phyloP scores from a whole-genome alignment of 768 basidiomycete species.

The Lyophyllum atratum region DNA sequence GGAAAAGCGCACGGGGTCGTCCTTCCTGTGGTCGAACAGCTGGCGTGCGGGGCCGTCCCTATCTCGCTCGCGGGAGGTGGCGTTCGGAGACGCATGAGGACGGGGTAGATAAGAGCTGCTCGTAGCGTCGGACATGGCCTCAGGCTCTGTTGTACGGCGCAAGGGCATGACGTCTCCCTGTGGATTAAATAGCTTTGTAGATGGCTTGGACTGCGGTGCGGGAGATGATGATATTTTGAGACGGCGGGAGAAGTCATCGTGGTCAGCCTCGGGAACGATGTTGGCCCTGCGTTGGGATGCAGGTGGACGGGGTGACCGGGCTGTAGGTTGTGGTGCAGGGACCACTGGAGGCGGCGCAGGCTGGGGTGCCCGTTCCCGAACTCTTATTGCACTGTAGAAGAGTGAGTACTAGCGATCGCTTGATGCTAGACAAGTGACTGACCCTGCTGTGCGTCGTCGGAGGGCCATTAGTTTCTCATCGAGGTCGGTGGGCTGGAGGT shows the following conservation, averaged over 20 bases:
- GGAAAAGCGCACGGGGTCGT: constrained; percentile 88
- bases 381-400: constrained; percentile 41
- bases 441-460: constrained; percentile 66
- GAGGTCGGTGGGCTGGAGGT: constrained; percentile 45
- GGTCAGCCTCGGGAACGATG: constrained; percentile 52
- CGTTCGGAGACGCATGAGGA: constrained; percentile 23
- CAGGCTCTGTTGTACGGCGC: constrained; percentile 65
- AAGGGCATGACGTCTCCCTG: constrained; percentile 67
- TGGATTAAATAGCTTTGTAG: constrained; percentile 69
- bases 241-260: constrained; percentile 71
- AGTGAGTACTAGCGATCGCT: not conserved
- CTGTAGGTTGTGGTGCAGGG: constrained; percentile 15
- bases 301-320: constrained; percentile 27
- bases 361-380: constrained; percentile 35
- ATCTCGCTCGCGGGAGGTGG: constrained; percentile 21
- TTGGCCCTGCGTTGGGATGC: constrained; percentile 33
- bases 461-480: constrained; percentile 66
- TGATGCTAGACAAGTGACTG: constrained; percentile 3
- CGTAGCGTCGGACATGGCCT: constrained; percentile 60
- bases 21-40: constrained; percentile 87
- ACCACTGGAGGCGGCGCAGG: constrained; percentile 22
- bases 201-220: constrained; percentile 33
- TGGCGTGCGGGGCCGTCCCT: constrained; percentile 47
- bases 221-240: constrained; percentile 66
- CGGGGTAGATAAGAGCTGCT: constrained; percentile 51